Conservation (phyloP, 768 basidiomycete genomes). For the Daedaleopsis sinensis region DNA sequence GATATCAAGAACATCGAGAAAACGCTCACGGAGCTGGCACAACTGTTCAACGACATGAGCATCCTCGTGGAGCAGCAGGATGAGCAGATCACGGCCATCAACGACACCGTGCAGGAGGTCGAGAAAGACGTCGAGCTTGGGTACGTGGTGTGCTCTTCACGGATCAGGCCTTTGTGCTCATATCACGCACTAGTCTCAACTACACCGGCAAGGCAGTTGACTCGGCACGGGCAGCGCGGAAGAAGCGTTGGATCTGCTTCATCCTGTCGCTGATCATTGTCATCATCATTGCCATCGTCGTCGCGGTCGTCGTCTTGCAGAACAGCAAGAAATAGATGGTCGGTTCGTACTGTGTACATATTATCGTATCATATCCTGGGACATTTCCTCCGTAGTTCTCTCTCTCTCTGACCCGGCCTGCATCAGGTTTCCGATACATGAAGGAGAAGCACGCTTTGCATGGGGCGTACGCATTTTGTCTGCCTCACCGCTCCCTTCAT, state of each 20-base stretch:
- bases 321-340: constrained; percentile 39
- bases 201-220: constrained; percentile 87
- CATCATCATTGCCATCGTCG: constrained; percentile 65
- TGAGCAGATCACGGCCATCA: constrained; percentile 82
- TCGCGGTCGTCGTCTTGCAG: constrained; percentile 57
- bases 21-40: constrained; percentile 90
- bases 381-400: constrained; percentile 9
- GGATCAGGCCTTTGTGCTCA: background rate
- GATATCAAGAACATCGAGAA: constrained; percentile 95
- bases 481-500: background rate
- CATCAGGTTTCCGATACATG: background rate
- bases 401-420: constrained; percentile 2
- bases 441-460: constrained; percentile 4
- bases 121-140: constrained; percentile 87
- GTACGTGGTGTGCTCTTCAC: constrained; percentile 43
- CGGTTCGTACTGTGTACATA: background rate
- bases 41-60: constrained; percentile 91
- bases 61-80: constrained; percentile 95
- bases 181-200: constrained; percentile 54
- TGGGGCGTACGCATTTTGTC: background rate
- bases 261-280: constrained; percentile 64
- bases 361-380: constrained; percentile 14
- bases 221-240: constrained; percentile 86
- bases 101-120: constrained; percentile 71
- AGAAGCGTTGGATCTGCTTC: constrained; percentile 98